Evolutionary conservation across 1,284 basidiomycete species (phyloP).

Genomic region (Ustilago bromivora): DNA sequence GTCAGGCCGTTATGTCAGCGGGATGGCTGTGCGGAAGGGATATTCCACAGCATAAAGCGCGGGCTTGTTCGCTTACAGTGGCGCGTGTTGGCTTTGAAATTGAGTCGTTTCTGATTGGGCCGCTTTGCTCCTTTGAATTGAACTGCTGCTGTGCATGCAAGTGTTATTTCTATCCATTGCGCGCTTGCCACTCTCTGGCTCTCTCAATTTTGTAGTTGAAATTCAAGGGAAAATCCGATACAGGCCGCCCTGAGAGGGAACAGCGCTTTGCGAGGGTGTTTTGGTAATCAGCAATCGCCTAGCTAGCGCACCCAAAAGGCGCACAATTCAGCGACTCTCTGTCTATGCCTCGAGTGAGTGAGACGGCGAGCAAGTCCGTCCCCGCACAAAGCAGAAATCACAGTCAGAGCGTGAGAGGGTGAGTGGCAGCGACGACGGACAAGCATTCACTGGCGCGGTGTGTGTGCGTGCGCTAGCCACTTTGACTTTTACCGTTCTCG

Average conservation of each 20-base stretch:
- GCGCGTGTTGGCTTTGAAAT: conserved; percentile 28
- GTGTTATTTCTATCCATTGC: not conserved
- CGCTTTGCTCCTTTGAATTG: not conserved
- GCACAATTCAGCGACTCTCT: not conserved
- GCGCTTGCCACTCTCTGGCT: not conserved
- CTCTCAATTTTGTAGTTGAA: not conserved
- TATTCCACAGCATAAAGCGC: not conserved
- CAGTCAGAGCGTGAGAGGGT: not conserved
- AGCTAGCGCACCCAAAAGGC: not conserved
- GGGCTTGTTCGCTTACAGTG: not conserved
- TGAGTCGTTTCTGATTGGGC: conserved; percentile 27
- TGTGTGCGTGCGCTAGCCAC: conserved; percentile 15
- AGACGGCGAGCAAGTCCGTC: not conserved
- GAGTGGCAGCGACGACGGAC: conserved; percentile 6
- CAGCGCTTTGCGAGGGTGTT: conserved; percentile 19
- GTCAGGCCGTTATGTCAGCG: conserved; percentile 33
- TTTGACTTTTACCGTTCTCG: conserved; percentile 3
- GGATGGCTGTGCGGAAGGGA: conserved; percentile 14
- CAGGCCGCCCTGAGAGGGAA: conserved; percentile 20
- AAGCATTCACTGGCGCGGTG: not conserved
- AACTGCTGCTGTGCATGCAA: conserved; percentile 14
- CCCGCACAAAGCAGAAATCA: conserved; percentile 8
- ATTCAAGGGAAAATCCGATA: conserved; percentile 29
- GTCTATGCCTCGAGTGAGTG: not conserved
- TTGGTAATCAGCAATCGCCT: conserved; percentile 33